Base-by-base conservation (phyloP, 208 protist genomes). In the Trypanosoma mega region DNA sequence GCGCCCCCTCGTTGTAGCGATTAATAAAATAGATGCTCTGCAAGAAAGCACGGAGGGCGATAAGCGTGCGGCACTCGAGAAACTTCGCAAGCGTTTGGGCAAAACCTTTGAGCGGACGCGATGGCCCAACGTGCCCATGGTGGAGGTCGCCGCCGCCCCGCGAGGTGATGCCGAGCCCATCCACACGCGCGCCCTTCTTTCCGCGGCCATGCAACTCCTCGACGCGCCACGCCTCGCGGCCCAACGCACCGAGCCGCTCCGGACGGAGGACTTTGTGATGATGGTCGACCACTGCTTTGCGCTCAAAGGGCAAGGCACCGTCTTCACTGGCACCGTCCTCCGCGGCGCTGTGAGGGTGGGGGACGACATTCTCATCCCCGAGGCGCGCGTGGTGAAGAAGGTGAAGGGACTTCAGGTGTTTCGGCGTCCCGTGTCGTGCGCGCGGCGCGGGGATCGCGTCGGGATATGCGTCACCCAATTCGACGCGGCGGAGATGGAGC, bases 221-320 rank as follows among this genome's bases (percentile, higher is more conserved):
- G 56, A 80, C 41, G 53, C 72, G 6, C 24, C n/a, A 1, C 54
- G 31, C 12, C 34, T 85, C 27, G 73, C 71, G 27, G 16, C 52
- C n/a, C 62, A 69, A 12, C 18, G 48, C 37, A 45, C 62, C 0
- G 16, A 20, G 20, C 61, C 31, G 23, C 21, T 39, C 2, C 52
- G 49, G 20, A 52, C 57, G 20, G 54, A 57, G 12, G 68, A 78
- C 6, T 98, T 99, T 47, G 64, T 97, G 46, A 96, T 98, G 82
- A 82, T 96, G 27, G 81, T 98, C 57, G 98, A 99, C 70, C 98
- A 99, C 76, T 99, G 98, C 84, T 99, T 99, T 76, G 78, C 79
- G 16, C 90, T 99, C 33, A 91, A 96, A 29, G 97, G 97, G 7
- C 94, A 98, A 60, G 97, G 97, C 34, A 97, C 93, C 9, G 86